phyloP scores from a whole-genome alignment of 306 rosid genomes.

The Canavalia gladiata region DNA sequence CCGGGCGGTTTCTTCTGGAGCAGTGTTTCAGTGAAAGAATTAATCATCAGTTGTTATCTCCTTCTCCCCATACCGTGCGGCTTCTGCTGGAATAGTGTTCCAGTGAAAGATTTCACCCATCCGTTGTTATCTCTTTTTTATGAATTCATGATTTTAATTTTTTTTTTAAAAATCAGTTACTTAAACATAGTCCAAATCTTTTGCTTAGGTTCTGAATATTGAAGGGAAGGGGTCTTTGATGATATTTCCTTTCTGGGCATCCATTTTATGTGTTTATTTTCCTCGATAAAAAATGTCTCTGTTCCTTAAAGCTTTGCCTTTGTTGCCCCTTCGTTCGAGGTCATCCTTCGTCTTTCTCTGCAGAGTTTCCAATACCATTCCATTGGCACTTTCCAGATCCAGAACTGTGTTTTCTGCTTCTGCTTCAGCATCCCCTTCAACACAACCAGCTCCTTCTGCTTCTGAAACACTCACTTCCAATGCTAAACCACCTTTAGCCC shows the following conservation, averaged over 20 bases:
- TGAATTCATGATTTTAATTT: not conserved
- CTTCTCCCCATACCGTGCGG: too few relatives aligned
- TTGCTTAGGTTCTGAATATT: not conserved
- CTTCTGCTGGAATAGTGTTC: not conserved
- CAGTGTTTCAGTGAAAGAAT: too few relatives aligned
- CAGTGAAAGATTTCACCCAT: not conserved
- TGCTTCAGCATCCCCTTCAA: conserved; percentile 45
- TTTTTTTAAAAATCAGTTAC: not conserved
- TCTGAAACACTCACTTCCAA: conserved; percentile 56
- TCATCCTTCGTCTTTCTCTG: conserved; percentile 51
- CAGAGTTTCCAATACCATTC: conserved; percentile 52
- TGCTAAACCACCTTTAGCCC: conserved; percentile 44
- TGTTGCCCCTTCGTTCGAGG: conserved; percentile 60
- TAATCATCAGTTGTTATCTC: too few relatives aligned
- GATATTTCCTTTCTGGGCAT: not conserved
- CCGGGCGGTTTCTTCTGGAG: too few relatives aligned
- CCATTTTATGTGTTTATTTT: not conserved
- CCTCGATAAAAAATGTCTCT: conserved; percentile 57
- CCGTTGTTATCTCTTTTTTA: not conserved
- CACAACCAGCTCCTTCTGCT: conserved; percentile 47
- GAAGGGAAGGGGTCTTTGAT: not conserved
- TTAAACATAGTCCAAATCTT: conserved; percentile 17
- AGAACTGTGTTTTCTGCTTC: conserved; percentile 53
- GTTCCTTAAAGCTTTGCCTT: conserved; percentile 68
- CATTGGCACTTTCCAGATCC: conserved; percentile 30